Evolutionary conservation across 306 rosid genomes (phyloP).

Genomic region (Prunus armeniaca): DNA sequence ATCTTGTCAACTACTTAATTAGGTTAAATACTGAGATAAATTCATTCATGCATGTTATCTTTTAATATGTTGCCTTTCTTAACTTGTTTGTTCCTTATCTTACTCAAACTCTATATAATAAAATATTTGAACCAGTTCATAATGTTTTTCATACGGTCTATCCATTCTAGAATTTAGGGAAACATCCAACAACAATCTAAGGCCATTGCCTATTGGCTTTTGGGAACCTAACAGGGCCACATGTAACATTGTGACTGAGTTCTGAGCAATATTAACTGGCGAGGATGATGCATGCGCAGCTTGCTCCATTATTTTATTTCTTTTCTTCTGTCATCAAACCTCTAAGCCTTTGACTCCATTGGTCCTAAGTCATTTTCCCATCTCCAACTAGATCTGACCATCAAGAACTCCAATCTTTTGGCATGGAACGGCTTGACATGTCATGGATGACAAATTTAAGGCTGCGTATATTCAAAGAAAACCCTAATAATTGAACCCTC

Average conservation of each 20-base stretch:
- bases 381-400: conserved; percentile 21
- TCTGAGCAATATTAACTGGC: background rate
- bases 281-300: background rate
- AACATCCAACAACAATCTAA: background rate
- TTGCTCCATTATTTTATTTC: background rate
- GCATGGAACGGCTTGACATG: conserved; percentile 20
- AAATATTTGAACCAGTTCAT: background rate
- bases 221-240: conserved; percentile 10
- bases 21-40: no score
- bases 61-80: no score
- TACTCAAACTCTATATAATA: conserved; percentile 3
- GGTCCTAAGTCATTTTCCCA: conserved; percentile 28
- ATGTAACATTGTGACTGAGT: background rate
- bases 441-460: background rate
- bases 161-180: conserved; percentile 7
- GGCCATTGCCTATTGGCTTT: conserved; percentile 12
- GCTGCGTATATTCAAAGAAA: background rate
- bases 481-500: conserved; percentile 3
- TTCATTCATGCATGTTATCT: no score
- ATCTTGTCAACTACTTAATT: no score
- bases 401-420: conserved; percentile 24
- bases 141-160: background rate
- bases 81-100: background rate
- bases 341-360: conserved; percentile 6
- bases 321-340: background rate